These are phyloP conservation scores for Daldinia concentrica DNA, from an alignment of 495 filamentous ascomycete genomes.

Conservation along the genomic window DNA sequence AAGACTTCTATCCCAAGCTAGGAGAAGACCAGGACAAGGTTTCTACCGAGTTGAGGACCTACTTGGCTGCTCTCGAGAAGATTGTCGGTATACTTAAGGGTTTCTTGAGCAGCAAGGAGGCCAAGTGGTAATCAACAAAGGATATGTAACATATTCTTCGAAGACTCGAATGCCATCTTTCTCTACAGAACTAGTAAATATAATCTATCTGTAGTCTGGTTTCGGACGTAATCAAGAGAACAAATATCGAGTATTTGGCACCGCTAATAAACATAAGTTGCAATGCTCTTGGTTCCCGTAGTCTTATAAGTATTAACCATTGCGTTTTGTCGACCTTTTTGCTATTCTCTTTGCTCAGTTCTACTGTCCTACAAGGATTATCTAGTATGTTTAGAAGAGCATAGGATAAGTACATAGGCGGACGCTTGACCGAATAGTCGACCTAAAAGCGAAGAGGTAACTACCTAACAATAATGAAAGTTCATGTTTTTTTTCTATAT, in stretches of 20 bases:
- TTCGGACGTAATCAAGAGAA: not conserved
- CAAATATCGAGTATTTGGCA: not conserved
- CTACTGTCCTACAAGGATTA: not conserved
- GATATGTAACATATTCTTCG: not conserved
- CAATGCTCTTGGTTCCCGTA: not conserved
- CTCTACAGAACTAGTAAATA: not conserved
- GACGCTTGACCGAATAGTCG: not conserved
- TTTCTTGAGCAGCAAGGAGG: constrained; percentile 73
- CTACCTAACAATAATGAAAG: too few relatives aligned
- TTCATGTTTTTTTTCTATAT: too few relatives aligned
- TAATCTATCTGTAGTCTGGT: not conserved
- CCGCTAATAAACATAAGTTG: not conserved
- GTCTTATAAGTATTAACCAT: not conserved
- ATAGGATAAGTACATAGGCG: not conserved
- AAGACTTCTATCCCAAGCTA: constrained; percentile 88
- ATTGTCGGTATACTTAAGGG: constrained; percentile 77
- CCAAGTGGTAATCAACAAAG: constrained; percentile 66
- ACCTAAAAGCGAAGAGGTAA: too few relatives aligned
- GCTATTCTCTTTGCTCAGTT: not conserved
- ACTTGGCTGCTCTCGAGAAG: constrained; percentile 79
- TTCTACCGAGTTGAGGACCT: constrained; percentile 65
- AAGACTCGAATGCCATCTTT: not conserved
- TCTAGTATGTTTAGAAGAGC: not conserved
- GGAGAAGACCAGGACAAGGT: constrained; percentile 73
- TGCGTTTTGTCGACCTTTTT: not conserved